phyloP scores from a whole-genome alignment of 805 yeast species.

The Metschnikowia cubensis region DNA sequence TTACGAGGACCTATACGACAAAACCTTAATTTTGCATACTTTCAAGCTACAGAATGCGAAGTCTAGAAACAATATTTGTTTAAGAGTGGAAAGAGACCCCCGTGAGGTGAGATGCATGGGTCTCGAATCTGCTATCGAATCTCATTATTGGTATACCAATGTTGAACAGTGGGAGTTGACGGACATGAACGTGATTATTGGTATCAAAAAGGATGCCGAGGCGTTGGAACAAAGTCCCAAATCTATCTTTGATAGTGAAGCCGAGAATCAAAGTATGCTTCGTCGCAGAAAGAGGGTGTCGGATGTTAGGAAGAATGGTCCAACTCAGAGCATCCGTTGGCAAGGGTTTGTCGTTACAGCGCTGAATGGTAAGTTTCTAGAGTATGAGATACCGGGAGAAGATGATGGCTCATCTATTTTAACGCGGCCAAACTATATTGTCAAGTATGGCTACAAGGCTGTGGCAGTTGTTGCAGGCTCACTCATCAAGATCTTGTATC shows the following conservation, averaged over 20 bases:
- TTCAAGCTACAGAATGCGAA: slow-evolving; percentile 60
- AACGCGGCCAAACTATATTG: slow-evolving; percentile 52
- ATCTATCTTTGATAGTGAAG: slow-evolving; percentile 1
- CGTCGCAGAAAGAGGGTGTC: background rate
- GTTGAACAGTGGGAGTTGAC: slow-evolving; percentile 80
- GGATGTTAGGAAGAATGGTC: background rate
- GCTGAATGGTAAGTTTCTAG: slow-evolving; percentile 58
- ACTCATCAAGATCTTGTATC: slow-evolving; percentile 62
- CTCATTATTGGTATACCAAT: slow-evolving; percentile 58
- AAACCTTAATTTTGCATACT: slow-evolving; percentile 66
- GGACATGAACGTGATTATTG: slow-evolving; percentile 73
- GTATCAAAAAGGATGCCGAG: slow-evolving; percentile 35
- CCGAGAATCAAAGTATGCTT: background rate
- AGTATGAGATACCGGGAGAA: slow-evolving; percentile 53
- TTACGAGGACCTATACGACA: slow-evolving; percentile 57
- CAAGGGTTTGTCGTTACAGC: slow-evolving; percentile 75
- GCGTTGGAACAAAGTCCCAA: background rate
- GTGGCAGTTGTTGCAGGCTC: slow-evolving; percentile 74
- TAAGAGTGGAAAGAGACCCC: slow-evolving; percentile 89
- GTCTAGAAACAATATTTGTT: slow-evolving; percentile 75
- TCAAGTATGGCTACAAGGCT: slow-evolving; percentile 73
- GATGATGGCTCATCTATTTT: slow-evolving; percentile 19
- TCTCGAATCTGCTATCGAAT: slow-evolving; percentile 69
- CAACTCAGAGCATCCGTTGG: slow-evolving; percentile 38
- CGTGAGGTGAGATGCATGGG: slow-evolving; percentile 89